A percentile compares a stretch with the other conserved stretches of the same genome.
Evolutionary conservation across 306 rosid species (phyloP).

Genomic region (Argentina anserina): DNA sequence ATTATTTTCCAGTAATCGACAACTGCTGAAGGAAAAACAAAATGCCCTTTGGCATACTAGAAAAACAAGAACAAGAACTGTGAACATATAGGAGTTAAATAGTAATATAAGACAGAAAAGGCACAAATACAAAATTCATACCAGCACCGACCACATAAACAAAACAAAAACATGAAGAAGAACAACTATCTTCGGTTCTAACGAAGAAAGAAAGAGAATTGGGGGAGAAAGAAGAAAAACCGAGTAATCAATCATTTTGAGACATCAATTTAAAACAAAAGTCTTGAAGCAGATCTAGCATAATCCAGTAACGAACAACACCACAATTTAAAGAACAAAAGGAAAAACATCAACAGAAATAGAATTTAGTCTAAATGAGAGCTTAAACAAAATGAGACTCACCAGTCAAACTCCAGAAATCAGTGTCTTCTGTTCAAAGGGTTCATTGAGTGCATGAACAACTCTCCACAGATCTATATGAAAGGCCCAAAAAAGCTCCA

Average conservation of each 20-base stretch:
- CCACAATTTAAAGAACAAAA: background rate
- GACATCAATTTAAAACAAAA: background rate
- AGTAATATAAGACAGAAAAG: background rate
- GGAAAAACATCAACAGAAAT: background rate
- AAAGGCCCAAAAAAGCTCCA: background rate
- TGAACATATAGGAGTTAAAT: background rate
- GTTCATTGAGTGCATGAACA: slow-evolving; percentile 11
- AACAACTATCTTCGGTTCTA: slow-evolving; percentile 2
- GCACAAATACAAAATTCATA: background rate
- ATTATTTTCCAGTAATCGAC: background rate
- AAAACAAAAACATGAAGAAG: background rate
- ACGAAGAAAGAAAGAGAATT: slow-evolving; percentile 3
- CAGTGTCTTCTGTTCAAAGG: background rate
- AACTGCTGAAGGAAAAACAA: background rate
- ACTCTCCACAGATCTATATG: slow-evolving; percentile 6
- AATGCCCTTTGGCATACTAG: background rate
- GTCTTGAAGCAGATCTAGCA: slow-evolving; percentile 19
- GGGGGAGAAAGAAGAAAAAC: background rate
- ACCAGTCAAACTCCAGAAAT: background rate
- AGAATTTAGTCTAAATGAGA: slow-evolving; percentile 10
- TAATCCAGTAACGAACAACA: background rate
- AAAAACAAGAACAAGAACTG: background rate
- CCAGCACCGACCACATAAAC: slow-evolving; percentile 5
- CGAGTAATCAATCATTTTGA: background rate
- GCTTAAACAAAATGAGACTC: slow-evolving; percentile 1